Conservation (phyloP, 2,329 filamentous ascomycete genomes). For the Xylariaceae sp. region DNA sequence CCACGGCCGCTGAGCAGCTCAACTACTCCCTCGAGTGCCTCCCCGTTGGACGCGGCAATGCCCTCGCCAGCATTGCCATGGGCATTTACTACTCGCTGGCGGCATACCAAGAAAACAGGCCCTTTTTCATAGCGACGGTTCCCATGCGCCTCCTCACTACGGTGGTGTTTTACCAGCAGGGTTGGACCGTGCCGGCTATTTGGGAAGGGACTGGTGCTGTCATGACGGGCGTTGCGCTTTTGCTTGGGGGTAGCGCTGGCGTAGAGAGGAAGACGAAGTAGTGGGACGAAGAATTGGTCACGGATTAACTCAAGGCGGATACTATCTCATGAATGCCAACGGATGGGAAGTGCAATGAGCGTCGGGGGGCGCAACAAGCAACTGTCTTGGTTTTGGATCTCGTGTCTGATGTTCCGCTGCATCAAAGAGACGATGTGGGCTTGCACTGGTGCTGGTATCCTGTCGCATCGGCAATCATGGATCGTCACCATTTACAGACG, state of each 20-base stretch:
- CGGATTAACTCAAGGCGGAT: too few species aligned
- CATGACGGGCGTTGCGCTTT: slow-evolving; percentile 17
- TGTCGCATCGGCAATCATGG: too few species aligned
- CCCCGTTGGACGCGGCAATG: slow-evolving; percentile 20
- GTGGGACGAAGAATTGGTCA: neutral
- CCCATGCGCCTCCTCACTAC: slow-evolving; percentile 31
- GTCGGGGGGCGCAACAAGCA: too few species aligned
- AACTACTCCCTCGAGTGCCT: slow-evolving; percentile 15
- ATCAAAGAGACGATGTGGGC: too few species aligned
- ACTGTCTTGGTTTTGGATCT: too few species aligned
- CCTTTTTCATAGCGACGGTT: slow-evolving; percentile 30
- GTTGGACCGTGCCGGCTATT: slow-evolving; percentile 25
- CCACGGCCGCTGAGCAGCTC: slow-evolving; percentile 12
- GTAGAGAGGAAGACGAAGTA: slow-evolving; percentile 1
- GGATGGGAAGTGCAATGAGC: too few species aligned
- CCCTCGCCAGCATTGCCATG: slow-evolving; percentile 31
- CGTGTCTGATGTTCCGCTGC: too few species aligned
- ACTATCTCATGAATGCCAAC: too few species aligned
- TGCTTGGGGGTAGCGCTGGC: neutral
- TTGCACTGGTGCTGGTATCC: too few species aligned
- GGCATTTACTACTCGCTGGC: slow-evolving; percentile 32
- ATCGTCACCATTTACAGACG: too few species aligned
- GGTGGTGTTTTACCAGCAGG: slow-evolving; percentile 28
- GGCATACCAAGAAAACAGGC: slow-evolving; percentile 31
- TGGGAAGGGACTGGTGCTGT: slow-evolving; percentile 31